Percentiles rank a stretch among this genome's conserved stretches.
Evolutionary conservation across 2,329 filamentous ascomycete species (phyloP).

Genomic region (Verticillium zaregamsianum): DNA sequence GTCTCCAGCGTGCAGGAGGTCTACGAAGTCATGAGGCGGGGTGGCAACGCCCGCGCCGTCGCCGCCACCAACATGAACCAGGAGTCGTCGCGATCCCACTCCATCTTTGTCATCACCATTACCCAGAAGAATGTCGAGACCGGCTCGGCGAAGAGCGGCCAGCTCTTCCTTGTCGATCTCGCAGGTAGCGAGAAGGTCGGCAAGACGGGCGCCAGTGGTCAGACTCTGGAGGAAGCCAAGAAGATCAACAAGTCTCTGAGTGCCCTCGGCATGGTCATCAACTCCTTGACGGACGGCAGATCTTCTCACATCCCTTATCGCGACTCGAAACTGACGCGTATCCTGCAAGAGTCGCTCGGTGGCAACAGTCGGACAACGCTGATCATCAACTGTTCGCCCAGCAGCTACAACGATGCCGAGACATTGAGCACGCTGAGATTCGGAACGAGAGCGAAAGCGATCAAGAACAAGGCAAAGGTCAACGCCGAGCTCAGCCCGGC

Average conservation of each 20-base stretch:
- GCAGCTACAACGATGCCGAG: slow-evolving; percentile 95
- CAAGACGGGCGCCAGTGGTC: slow-evolving; percentile 95
- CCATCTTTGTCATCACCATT: slow-evolving; percentile 95
- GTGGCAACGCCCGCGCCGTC: slow-evolving; percentile 84
- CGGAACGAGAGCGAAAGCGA: slow-evolving; percentile 93
- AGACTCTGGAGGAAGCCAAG: slow-evolving; percentile 96
- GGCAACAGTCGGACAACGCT: slow-evolving; percentile 98
- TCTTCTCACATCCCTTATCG: slow-evolving; percentile 93
- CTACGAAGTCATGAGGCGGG: slow-evolving; percentile 92
- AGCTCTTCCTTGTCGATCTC: slow-evolving; percentile 95
- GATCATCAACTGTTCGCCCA: slow-evolving; percentile 98
- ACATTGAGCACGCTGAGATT: slow-evolving; percentile 90
- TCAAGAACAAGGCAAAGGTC: slow-evolving; percentile 99
- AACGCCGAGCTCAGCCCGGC: slow-evolving; percentile 95
- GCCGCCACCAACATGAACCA: slow-evolving; percentile 99
- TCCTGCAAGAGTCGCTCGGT: slow-evolving; percentile 93
- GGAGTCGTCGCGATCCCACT: slow-evolving; percentile 96
- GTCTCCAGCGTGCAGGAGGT: slow-evolving; percentile 94
- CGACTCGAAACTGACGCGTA: slow-evolving; percentile 96
- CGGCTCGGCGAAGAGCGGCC: slow-evolving; percentile 90
- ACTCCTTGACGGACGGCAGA: slow-evolving; percentile 93
- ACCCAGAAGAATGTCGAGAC: slow-evolving; percentile 98
- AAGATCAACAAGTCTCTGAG: slow-evolving; percentile 99
- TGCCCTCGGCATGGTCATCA: slow-evolving; percentile 98
- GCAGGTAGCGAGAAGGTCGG: slow-evolving; percentile 98